Conservation (phyloP, 345 rosid species). For the Lepidium didymum region DNA sequence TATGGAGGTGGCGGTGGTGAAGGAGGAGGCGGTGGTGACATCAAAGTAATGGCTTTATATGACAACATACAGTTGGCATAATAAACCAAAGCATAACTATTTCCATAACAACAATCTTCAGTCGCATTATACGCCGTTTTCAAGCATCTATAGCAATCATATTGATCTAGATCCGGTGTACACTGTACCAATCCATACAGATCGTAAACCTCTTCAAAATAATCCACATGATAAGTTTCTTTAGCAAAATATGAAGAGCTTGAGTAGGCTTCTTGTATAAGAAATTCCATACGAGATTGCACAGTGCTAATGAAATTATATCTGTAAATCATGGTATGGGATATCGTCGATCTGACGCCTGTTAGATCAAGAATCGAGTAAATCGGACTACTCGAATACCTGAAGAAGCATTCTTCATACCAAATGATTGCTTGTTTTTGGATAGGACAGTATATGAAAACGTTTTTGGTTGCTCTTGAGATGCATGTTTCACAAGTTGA, state of each 20-base stretch:
- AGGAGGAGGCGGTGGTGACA: slow-evolving; percentile 11
- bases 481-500: background rate
- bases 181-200: slow-evolving; percentile 7
- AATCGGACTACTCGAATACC: background rate
- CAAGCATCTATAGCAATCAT: slow-evolving; percentile 13
- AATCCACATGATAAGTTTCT: background rate
- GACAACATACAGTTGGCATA: background rate
- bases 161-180: slow-evolving; percentile 5
- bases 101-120: slow-evolving; percentile 3
- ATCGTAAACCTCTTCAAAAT: background rate
- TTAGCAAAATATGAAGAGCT: slow-evolving; percentile 5
- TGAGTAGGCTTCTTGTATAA: slow-evolving; percentile 16
- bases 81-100: background rate
- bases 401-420: background rate
- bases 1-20: background rate
- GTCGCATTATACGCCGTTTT: slow-evolving; percentile 9
- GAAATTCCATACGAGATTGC: background rate
- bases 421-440: background rate
- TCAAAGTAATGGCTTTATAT: background rate
- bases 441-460: background rate
- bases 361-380: background rate
- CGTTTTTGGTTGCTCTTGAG: background rate
- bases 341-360: background rate
- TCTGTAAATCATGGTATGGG: background rate
- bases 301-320: background rate